Evolutionary conservation across 106 monocot genomes (phyloP).

Genomic region (Phalaenopsis aphrodite): DNA sequence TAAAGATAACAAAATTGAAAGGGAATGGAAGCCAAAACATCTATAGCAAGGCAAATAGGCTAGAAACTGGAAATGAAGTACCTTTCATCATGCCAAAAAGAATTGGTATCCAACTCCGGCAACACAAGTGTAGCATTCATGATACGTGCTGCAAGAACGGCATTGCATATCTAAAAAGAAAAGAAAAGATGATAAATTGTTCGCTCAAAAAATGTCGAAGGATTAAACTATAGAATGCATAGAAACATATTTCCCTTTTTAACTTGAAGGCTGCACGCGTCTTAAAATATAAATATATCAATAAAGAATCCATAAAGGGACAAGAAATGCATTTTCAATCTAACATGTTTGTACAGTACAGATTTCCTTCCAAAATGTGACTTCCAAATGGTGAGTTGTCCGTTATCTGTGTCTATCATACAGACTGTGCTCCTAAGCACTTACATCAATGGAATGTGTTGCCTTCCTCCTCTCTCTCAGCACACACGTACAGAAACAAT

Average conservation of each 20-base stretch:
- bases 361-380: not conserved
- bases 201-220: not conserved
- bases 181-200: not conserved
- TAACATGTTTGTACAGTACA: not conserved
- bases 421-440: not conserved
- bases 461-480: not conserved
- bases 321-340: not conserved
- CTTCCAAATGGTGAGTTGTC: not conserved
- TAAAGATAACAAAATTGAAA: not conserved
- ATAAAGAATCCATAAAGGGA: not conserved
- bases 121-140: constrained; percentile 98
- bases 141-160: constrained; percentile 92
- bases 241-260: not conserved
- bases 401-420: not conserved
- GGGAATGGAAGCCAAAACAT: not conserved
- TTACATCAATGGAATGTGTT: not conserved
- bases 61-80: constrained; percentile 17
- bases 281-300: not conserved
- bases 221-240: not conserved
- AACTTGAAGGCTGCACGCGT: not conserved
- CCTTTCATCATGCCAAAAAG: constrained; percentile 96
- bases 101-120: constrained; percentile 91
- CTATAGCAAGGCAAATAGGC: not conserved
- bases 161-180: constrained; percentile 86
- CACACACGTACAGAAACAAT: too few relatives aligned